phyloP scores from a whole-genome alignment of 495 filamentous ascomycete genomes.

The Oleoguttula mirabilis region DNA sequence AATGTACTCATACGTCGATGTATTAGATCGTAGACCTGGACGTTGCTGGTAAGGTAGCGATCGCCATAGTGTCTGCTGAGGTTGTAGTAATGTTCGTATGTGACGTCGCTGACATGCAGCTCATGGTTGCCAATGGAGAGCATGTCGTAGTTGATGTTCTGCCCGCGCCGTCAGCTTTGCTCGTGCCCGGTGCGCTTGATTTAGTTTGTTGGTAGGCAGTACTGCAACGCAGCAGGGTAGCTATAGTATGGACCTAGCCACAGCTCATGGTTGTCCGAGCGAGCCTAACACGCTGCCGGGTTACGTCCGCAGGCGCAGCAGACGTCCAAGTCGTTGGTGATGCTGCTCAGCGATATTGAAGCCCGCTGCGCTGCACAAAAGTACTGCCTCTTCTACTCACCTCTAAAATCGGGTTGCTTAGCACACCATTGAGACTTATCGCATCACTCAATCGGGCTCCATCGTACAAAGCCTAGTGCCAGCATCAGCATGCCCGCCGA shows the following conservation, averaged over 20 bases:
- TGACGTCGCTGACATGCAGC: conserved; percentile 27
- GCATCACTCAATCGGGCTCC: conserved; percentile 33
- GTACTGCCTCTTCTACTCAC: conserved; percentile 2
- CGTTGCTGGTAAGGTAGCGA: conserved; percentile 35
- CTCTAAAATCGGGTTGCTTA: conserved; percentile 33
- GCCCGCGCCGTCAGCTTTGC: no score
- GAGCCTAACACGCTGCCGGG: no score
- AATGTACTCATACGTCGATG: conserved; percentile 27
- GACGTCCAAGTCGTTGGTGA: no score
- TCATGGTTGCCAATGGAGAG: conserved; percentile 36
- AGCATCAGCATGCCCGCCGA: no score
- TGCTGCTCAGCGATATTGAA: no score
- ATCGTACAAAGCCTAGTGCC: conserved; percentile 32
- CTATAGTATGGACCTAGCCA: no score
- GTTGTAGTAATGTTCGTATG: conserved; percentile 27
- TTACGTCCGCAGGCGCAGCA: no score
- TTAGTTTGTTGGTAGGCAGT: no score
- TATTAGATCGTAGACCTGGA: conserved; percentile 27
- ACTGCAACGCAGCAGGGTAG: no score
- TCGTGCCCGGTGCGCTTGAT: no score
- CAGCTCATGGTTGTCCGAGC: no score
- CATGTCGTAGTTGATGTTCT: conserved; percentile 34
- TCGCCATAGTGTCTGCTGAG: conserved; percentile 33
- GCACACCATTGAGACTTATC: conserved; percentile 29
- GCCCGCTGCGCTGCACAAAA: no score